Evolutionary conservation across 1,284 basidiomycete genomes (phyloP), one percentile per base, ranked within the genome.

Genomic region (Thelephora terrestris): DNA sequence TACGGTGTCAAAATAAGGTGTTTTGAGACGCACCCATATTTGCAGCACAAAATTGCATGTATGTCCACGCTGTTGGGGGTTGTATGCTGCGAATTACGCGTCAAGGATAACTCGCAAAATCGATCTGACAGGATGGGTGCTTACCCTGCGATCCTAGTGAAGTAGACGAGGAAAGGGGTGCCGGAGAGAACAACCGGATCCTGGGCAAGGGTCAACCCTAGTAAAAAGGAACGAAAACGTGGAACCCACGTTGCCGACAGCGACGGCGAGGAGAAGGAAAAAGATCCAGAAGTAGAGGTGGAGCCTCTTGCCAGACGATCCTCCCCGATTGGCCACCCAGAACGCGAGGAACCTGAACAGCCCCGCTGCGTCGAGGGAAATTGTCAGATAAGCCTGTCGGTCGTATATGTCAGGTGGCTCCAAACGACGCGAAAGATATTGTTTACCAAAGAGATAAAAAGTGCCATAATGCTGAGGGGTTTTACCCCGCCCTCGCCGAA

Each of bases 391-490:
- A 0, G 93, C 93, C 75, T 78, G 25, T 4, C 21, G 37, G n/a
- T 18, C 16, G 3, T n/a, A 12, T 43, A 4, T 14, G 12, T 46
- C 44, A 16, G 46, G 36, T 50, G 7, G 17, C 9, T 35, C 47
- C 7, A 16, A 16, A 16, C 25, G 37, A 39, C 16, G 32, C 14
- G 29, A 23, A 37, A n/a, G 2, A 17, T 10, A 43, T 17, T 12
- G 63, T 68, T 52, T 50, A 76, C 78, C 47, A 98, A 73, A 2
- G 87, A 89, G 55, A 92, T 81, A 68, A 98, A 97, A 4, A 98
- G 71, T 24, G 91, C 88, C 64, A 98, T 79, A 52, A 98, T 92
- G 63, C 96, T 91, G 59, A 94, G 90, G 0, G 95, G 94, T 55
- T 89, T 78, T 36, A 97, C 78, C 2, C 86, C 86, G 44, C 83